A percentile compares a stretch with the other conserved stretches of the same genome.
phyloP scores from a whole-genome alignment of 129 eudicot species.

The Kitagawia praeruptora region DNA sequence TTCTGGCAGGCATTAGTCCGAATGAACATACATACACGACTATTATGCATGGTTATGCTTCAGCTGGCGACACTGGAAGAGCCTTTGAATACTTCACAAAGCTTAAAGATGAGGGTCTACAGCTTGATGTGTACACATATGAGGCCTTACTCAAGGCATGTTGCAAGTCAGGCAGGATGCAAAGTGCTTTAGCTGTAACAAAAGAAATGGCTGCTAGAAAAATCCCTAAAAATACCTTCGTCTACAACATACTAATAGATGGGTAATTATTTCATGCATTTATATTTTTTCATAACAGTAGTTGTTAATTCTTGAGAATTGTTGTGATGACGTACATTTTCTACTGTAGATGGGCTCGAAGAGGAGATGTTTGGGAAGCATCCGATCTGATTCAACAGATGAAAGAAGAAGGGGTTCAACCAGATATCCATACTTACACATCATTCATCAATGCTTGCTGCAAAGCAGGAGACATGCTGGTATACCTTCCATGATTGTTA shows the following conservation, averaged over 20 bases:
- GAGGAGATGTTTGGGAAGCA: slow-evolving; percentile 99
- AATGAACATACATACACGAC: slow-evolving; percentile 81
- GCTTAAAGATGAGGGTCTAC: slow-evolving; percentile 78
- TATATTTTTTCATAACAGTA: too few species aligned
- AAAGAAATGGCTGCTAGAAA: slow-evolving; percentile 77
- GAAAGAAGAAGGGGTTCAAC: slow-evolving; percentile 90
- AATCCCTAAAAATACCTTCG: slow-evolving; percentile 73
- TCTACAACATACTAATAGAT: slow-evolving; percentile 87
- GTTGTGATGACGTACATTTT: neutral
- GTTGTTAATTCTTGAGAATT: neutral
- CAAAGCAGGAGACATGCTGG: slow-evolving; percentile 98
- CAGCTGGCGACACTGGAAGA: slow-evolving; percentile 92
- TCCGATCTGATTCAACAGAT: slow-evolving; percentile 94
- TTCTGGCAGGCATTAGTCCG: slow-evolving; percentile 66
- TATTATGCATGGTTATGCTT: slow-evolving; percentile 95
- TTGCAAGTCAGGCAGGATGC: slow-evolving; percentile 98
- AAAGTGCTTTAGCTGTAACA: slow-evolving; percentile 97
- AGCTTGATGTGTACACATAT: slow-evolving; percentile 74
- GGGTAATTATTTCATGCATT: slow-evolving; percentile 38
- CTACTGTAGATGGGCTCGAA: slow-evolving; percentile 84
- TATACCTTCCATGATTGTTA: slow-evolving; percentile 21
- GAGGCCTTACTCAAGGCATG: slow-evolving; percentile 96
- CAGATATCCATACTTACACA: slow-evolving; percentile 93
- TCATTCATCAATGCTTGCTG: slow-evolving; percentile 91
- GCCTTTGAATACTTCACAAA: slow-evolving; percentile 83